Conservation (phyloP, 106 monocot species). For the Triglochin maritima region DNA sequence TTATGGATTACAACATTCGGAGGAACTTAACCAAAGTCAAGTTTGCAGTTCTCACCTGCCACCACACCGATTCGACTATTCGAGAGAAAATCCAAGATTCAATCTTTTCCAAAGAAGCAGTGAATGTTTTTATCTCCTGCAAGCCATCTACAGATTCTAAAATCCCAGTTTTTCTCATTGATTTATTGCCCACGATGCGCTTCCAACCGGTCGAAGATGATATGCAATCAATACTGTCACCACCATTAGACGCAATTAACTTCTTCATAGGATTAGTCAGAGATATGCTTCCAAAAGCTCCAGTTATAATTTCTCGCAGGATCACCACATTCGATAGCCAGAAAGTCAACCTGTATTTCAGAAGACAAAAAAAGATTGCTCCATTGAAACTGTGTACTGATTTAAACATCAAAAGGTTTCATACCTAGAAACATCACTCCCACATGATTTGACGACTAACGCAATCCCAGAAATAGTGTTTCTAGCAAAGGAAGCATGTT, state of each 20-base stretch:
- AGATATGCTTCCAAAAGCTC: constrained; percentile 58
- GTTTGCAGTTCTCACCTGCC: constrained; percentile 56
- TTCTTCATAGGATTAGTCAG: constrained; percentile 23
- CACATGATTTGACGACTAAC: constrained; percentile 74
- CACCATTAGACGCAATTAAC: constrained; percentile 38
- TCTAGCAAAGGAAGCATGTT: constrained; percentile 70
- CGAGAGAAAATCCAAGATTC: constrained; percentile 96
- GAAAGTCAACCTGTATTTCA: constrained; percentile 67
- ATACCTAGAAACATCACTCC: constrained; percentile 92
- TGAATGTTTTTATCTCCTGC: constrained; percentile 66
- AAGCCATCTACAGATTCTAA: constrained; percentile 48
- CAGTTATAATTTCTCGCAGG: constrained; percentile 65
- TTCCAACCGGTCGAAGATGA: constrained; percentile 26
- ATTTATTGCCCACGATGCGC: constrained; percentile 16
- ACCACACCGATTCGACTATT: constrained; percentile 95
- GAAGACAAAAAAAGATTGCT: neutral
- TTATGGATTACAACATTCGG: neutral
- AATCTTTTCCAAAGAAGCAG: constrained; percentile 66
- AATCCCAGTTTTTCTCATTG: constrained; percentile 19
- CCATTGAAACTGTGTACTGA: neutral
- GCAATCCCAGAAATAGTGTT: constrained; percentile 86
- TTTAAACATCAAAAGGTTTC: neutral
- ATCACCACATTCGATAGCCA: constrained; percentile 89
- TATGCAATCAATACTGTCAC: constrained; percentile 30
- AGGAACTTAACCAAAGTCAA: too few species aligned